Evolutionary conservation across 2,329 filamentous ascomycete genomes (phyloP).

Genomic region (Zalaria obscura): DNA sequence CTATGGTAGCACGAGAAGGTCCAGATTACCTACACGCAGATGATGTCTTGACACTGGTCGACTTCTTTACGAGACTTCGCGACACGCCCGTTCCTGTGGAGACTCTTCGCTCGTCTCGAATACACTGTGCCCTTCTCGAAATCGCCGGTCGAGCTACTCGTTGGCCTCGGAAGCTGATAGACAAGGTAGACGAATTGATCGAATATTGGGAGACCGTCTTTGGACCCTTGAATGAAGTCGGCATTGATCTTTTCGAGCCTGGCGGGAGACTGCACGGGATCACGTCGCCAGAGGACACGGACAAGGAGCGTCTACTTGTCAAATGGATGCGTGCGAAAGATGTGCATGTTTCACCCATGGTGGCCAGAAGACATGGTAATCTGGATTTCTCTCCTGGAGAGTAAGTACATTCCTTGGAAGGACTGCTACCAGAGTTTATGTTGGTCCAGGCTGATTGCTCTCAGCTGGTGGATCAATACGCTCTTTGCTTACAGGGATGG

Average conservation of each 20-base stretch:
- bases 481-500: slow-evolving; percentile 33
- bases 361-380: slow-evolving; percentile 23
- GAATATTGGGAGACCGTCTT: slow-evolving; percentile 23
- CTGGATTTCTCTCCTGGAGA: slow-evolving; percentile 32
- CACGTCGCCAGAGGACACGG: slow-evolving; percentile 21
- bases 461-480: slow-evolving; percentile 35
- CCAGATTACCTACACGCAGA: slow-evolving; percentile 27
- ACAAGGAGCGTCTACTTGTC: slow-evolving; percentile 20
- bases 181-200: slow-evolving; percentile 29
- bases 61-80: slow-evolving; percentile 19
- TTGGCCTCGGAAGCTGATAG: slow-evolving; percentile 30
- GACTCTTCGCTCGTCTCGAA: slow-evolving; percentile 27
- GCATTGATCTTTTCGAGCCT: slow-evolving; percentile 26
- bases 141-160: slow-evolving; percentile 30
- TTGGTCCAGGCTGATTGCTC: background rate
- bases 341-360: slow-evolving; percentile 15
- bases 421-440: background rate
- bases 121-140: slow-evolving; percentile 30
- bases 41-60: slow-evolving; percentile 29
- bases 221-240: slow-evolving; percentile 23
- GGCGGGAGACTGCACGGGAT: slow-evolving; percentile 29
- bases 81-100: slow-evolving; percentile 15
- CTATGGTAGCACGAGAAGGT: slow-evolving; percentile 29
- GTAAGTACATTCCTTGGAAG: slow-evolving; percentile 15
- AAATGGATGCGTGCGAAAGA: slow-evolving; percentile 14